Percentiles rank a stretch among this genome's conserved stretches.
phyloP scores from a whole-genome alignment of 2,329 filamentous ascomycete genomes.

The Fusarium sp. region DNA sequence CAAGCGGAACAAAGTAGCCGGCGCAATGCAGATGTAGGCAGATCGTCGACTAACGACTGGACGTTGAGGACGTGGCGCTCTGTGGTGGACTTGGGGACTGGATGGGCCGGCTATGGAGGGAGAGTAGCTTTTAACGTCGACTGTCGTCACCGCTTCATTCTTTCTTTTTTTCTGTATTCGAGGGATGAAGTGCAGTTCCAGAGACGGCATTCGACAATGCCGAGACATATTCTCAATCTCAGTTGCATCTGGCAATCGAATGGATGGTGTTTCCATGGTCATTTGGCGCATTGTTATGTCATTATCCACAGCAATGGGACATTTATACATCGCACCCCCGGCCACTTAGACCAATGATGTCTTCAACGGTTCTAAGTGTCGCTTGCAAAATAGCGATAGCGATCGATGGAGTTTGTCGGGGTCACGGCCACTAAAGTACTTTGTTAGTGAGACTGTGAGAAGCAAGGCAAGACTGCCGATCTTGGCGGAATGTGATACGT shows the following conservation, averaged over 20 bases:
- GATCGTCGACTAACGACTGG: conserved; percentile 33
- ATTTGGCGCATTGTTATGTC: conserved; percentile 4
- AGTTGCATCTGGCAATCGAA: conserved; percentile 6
- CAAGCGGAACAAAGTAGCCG: conserved; percentile 24
- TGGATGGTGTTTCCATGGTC: not conserved
- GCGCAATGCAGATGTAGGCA: conserved; percentile 24
- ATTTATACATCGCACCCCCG: conserved; percentile 1
- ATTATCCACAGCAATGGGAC: conserved; percentile 17
- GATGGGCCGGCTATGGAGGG: conserved; percentile 27
- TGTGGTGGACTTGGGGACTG: conserved; percentile 14
- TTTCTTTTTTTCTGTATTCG: not conserved
- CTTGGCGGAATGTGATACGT: conserved; percentile 36
- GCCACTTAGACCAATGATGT: conserved; percentile 2
- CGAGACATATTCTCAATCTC: conserved; percentile 15
- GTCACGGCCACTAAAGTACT: not conserved
- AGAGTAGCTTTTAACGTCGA: conserved; percentile 13
- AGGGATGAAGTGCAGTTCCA: conserved; percentile 11
- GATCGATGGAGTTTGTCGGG: conserved; percentile 24
- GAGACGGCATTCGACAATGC: conserved; percentile 15
- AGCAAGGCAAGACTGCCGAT: conserved; percentile 23
- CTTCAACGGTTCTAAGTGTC: not conserved
- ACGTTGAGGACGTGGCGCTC: conserved; percentile 34
- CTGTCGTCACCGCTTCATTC: conserved; percentile 17
- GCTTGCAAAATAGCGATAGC: conserved; percentile 1
- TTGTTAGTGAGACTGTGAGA: conserved; percentile 1